Base-by-base conservation (phyloP, 139 green algal genomes). In the Coccomyxa sp. region DNA sequence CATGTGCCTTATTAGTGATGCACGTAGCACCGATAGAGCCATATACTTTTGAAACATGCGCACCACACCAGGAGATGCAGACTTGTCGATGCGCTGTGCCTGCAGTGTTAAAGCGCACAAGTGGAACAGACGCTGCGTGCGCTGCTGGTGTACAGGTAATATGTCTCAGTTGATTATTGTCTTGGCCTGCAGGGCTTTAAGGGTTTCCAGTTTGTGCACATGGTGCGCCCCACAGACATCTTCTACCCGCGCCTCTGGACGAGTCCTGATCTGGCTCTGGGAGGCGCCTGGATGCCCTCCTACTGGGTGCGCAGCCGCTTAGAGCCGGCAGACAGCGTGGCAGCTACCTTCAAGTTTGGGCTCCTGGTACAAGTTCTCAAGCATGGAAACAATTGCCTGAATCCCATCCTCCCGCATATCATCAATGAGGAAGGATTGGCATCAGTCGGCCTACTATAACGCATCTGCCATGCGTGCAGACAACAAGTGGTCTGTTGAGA, bases 171-270 rank as follows among this genome's bases (percentile, higher is more conserved):
- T n/a, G n/a, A n/a, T n/a, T n/a, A n/a, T 27, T 75, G 34, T 39
- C 31, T 38, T 68, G 31, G 74, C 3, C 39, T 85, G 35, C 37
- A 81, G 37, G 82, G 74, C 8, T 76, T 79, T 68, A 87, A 87
- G 40, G 44, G 50, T 7, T 84, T 80, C 73, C 81, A 85, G 77
- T 38, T 77, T 31, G 78, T 68, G 36, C 76, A 87, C 39, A 35
- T 81, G 6, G 75, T 88, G 6, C 31, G 9, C 9, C 73, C 36
- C 37, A 87, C 41, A 16, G 69, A 79, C 37, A 18, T 78, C 24
- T 8, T 82, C 10, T 88, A 88, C 70, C 82, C 78, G 8, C 33
- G 75, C 31, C 54, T 88, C 16, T 85, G 82, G 82, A 80, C 82
- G 34, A 70, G 70, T 35, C 10, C 40, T 12, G 36, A 40, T 33